Conservation (phyloP, 305 asterid species). For the Petunia hybrid region DNA sequence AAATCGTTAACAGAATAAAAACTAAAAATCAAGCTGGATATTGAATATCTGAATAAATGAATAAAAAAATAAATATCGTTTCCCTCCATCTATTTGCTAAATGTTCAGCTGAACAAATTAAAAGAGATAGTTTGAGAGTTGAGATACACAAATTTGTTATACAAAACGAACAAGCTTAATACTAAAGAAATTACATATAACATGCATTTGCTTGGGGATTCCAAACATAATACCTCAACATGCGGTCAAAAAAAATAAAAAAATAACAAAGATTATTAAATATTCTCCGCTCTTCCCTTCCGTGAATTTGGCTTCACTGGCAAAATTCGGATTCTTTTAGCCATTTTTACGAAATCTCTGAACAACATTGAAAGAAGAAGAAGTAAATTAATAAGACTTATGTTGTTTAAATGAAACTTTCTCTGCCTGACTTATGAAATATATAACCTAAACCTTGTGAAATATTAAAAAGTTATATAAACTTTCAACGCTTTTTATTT, state of each 20-base stretch:
- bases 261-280: not conserved
- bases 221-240: not conserved
- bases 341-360: conserved; percentile 88
- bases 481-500: not conserved
- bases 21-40: not conserved
- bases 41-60: not conserved
- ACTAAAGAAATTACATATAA: not conserved
- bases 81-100: not conserved
- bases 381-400: not conserved
- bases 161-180: not conserved
- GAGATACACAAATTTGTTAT: not conserved
- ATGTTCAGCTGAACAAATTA: not conserved
- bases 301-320: conserved; percentile 69
- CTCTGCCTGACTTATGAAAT: not conserved
- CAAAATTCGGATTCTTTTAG: conserved; percentile 76
- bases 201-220: not conserved
- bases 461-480: not conserved
- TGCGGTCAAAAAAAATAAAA: not conserved
- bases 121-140: not conserved
- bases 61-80: not conserved
- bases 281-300: conserved; percentile 44
- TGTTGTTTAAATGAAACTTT: not conserved
- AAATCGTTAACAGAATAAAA: not conserved
- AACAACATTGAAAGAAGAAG: not conserved
- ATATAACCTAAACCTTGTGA: too few relatives aligned